These are phyloP conservation scores for Neocatenulostroma microsporum DNA, from an alignment of 2,329 filamentous ascomycete species.

Conservation along the genomic window DNA sequence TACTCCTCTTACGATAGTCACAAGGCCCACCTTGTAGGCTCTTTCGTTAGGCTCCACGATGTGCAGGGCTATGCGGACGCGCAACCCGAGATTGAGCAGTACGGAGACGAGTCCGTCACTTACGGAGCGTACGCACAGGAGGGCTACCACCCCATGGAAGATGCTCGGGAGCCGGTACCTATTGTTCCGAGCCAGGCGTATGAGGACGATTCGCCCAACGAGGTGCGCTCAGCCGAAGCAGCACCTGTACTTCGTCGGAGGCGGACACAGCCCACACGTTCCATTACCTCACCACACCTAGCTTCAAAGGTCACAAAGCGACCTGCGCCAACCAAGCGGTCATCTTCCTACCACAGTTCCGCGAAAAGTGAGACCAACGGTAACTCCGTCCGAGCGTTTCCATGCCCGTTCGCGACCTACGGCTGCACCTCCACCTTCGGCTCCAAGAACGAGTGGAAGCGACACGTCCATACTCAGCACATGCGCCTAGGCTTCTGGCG, in stretches of 20 bases:
- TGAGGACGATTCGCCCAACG: too few relatives aligned
- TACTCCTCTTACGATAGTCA: too few relatives aligned
- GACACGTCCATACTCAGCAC: conserved; percentile 76
- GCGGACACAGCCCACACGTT: conserved; percentile 10
- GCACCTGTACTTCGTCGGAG: conserved; percentile 13
- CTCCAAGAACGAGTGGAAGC: conserved; percentile 92
- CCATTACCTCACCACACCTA: conserved; percentile 1
- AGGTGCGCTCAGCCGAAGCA: conserved; percentile 5
- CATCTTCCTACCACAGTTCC: conserved; percentile 6
- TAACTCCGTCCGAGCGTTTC: conserved; percentile 43
- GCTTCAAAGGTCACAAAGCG: conserved; percentile 13
- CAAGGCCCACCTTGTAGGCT: too few relatives aligned
- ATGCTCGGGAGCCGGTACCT: too few relatives aligned
- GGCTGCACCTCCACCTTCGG: conserved; percentile 66
- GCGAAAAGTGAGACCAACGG: not conserved
- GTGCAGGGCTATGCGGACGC: conserved; percentile 18
- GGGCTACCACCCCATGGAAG: conserved; percentile 18
- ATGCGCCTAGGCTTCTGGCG: conserved; percentile 66
- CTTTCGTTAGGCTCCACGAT: too few relatives aligned
- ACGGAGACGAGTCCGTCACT: conserved; percentile 7
- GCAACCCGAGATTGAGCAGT: conserved; percentile 8
- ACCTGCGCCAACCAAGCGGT: conserved; percentile 7
- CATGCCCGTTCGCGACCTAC: conserved; percentile 71
- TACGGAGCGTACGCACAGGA: conserved; percentile 15
- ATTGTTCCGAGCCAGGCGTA: too few relatives aligned